Percentiles rank a stretch among this genome's conserved stretches.
phyloP scores from a whole-genome alignment of 768 basidiomycete species.

The Lenzites betulinus region DNA sequence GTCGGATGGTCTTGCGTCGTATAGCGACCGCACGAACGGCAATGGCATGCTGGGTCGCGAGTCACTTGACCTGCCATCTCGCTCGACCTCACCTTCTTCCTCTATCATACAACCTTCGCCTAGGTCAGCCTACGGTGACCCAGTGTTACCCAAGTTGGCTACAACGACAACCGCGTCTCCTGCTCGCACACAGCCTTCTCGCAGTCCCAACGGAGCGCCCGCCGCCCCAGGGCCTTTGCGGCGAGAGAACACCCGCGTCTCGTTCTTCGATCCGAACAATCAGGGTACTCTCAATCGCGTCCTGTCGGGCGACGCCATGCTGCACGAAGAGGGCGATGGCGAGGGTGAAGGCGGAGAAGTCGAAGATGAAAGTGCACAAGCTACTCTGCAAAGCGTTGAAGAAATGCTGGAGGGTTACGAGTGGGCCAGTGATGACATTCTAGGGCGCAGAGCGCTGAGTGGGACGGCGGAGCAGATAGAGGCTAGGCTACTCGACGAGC shows the following conservation, averaged over 20 bases:
- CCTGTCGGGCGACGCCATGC: conserved; percentile 43
- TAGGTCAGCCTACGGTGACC: conserved; percentile 14
- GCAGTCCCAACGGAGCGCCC: conserved; percentile 13
- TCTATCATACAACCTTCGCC: conserved; percentile 20
- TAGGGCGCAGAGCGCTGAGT: conserved; percentile 61
- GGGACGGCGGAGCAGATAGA: conserved; percentile 92
- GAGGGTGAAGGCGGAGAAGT: conserved; percentile 44
- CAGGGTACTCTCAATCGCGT: conserved; percentile 74
- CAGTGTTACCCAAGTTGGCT: background rate
- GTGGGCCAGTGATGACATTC: conserved; percentile 85
- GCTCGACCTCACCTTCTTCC: conserved; percentile 12
- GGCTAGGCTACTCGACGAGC: conserved; percentile 82
- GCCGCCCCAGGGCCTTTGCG: conserved; percentile 43
- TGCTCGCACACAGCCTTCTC: conserved; percentile 8
- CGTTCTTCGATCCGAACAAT: conserved; percentile 81
- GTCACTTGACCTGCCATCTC: conserved; percentile 13
- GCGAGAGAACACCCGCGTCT: conserved; percentile 71
- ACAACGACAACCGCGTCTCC: background rate
- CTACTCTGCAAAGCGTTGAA: conserved; percentile 89
- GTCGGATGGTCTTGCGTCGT: conserved; percentile 14
- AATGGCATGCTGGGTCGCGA: background rate
- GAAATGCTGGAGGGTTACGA: conserved; percentile 99
- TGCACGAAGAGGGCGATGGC: conserved; percentile 46
- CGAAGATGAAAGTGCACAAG: conserved; percentile 64
- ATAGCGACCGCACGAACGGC: conserved; percentile 10